Evolutionary conservation across 495 filamentous ascomycete genomes (phyloP), one percentile per base, ranked within the genome.

Genomic region (Viridothelium virens): DNA sequence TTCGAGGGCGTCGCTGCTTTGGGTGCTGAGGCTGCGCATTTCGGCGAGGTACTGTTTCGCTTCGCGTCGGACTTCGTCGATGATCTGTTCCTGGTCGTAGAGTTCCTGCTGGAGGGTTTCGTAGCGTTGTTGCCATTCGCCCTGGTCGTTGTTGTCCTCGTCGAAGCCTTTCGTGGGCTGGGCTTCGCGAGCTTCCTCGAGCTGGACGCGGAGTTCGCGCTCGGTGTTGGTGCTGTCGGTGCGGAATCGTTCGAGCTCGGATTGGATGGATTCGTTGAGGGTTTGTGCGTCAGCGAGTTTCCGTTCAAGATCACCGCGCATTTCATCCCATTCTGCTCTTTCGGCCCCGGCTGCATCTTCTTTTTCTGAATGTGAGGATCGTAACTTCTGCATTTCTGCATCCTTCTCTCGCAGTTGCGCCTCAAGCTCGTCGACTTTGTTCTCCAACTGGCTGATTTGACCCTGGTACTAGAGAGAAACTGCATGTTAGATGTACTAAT

Each of bases 31-130:
- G 38, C 80, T 79, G 69, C 89, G 88, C 95, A 97, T 97, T 75
- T 98, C 92, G 67, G 83, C 82, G 16, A 98, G 78, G 74, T 91
- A 96, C 61, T 86, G 82, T 63, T 90, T 85, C 0, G 95, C 92
- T 78, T 96, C 91, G 44, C 83, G 85, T 31, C 90, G 85, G 41
- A 97, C 94, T 72, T 96, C 90, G 65, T 92, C 89, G 0, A 92
- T 96, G n/a, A 96, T 82, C 61, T 89, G 83, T 70, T 92, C 87
- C 39, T 97, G 79, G 48, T 85, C 85, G 66, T 88, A 79, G 69
- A 96, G 88, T 70, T 91, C 86, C 56, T 78, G 81, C 69, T 88
- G 84, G 44, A 94, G 76, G n/a, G 86, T 82, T 12, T 84, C 78
- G 72, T 88, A 86, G 34, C 81, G 79, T 44, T 73, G 74, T 65